A percentile compares a stretch with the other conserved stretches of the same genome.
Conservation (phyloP, 2,329 filamentous ascomycete species). For the Fusarium nisikadoi region DNA sequence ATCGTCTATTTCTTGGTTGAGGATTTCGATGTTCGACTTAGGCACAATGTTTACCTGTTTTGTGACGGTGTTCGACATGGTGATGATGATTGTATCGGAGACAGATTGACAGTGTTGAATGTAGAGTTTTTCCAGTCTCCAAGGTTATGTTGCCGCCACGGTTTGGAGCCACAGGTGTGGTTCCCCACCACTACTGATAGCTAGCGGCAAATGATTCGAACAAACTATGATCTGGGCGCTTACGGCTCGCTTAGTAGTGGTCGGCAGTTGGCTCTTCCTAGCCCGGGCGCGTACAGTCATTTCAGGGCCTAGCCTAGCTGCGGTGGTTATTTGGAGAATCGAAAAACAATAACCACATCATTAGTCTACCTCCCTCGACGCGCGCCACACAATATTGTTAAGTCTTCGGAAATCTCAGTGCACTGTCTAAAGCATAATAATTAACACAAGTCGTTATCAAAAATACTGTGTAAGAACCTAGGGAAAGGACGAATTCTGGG, state of each 20-base stretch:
- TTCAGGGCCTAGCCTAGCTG: not conserved
- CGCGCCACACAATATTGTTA: no score
- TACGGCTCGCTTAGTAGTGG: no score
- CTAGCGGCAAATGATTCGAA: no score
- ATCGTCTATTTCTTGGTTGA: not conserved
- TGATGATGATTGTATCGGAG: fast-evolving
- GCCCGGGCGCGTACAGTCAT: not conserved
- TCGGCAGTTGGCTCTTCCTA: not conserved
- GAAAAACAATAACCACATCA: not conserved
- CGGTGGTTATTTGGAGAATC: not conserved
- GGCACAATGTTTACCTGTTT: not conserved
- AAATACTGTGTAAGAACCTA: no score
- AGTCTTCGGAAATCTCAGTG: not conserved
- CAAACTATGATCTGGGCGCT: no score
- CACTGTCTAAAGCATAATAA: no score
- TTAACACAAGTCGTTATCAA: no score
- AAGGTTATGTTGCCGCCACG: no score
- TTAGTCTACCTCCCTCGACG: not conserved
- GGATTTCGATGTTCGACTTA: not conserved
- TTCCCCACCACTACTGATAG: not conserved
- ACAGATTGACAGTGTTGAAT: not conserved
- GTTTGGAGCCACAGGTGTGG: no score
- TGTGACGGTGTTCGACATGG: fast-evolving
- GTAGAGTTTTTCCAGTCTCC: no score
- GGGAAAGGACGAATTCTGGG: no score